Conservation (phyloP, 768 basidiomycete genomes). For the Tricholoma terreum region DNA sequence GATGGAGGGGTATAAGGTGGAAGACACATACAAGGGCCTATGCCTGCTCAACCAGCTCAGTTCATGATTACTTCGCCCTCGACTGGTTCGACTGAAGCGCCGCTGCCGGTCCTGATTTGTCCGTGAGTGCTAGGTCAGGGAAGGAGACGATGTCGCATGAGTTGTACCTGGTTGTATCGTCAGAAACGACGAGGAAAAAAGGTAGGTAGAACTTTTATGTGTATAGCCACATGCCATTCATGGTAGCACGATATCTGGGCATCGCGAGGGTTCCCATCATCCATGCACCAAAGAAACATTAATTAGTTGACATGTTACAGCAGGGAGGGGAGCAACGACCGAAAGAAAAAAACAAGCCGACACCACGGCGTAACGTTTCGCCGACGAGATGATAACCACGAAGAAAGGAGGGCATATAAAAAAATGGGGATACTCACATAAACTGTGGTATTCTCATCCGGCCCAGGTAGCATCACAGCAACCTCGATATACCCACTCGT, state of each 20-base stretch:
- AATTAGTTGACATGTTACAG: not conserved
- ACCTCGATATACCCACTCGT: slow-evolving; percentile 83
- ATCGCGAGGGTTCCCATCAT: too few relatives aligned
- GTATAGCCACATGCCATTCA: too few relatives aligned
- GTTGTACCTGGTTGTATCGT: slow-evolving; percentile 41
- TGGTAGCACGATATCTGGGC: too few relatives aligned
- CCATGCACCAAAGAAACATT: too few relatives aligned
- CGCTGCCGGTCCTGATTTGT: too few relatives aligned
- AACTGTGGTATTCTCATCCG: slow-evolving; percentile 47
- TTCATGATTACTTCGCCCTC: slow-evolving; percentile 46
- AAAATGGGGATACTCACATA: slow-evolving; percentile 37
- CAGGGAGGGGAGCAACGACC: not conserved
- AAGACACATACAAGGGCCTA: slow-evolving; percentile 17
- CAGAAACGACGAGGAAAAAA: too few relatives aligned
- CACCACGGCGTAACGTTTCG: too few relatives aligned
- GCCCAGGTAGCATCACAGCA: slow-evolving; percentile 54
- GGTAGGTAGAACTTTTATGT: too few relatives aligned
- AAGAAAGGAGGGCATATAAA: not conserved
- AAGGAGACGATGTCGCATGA: slow-evolving; percentile 77
- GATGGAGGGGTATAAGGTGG: too few relatives aligned
- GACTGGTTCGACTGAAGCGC: slow-evolving; percentile 53
- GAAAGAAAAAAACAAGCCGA: not conserved
- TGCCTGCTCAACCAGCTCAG: too few relatives aligned
- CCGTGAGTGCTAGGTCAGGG: slow-evolving; percentile 57
- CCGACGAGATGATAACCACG: too few relatives aligned